Evolutionary conservation across 2,329 filamentous ascomycete species (phyloP).

Genomic region (Corynespora cassiicola): DNA sequence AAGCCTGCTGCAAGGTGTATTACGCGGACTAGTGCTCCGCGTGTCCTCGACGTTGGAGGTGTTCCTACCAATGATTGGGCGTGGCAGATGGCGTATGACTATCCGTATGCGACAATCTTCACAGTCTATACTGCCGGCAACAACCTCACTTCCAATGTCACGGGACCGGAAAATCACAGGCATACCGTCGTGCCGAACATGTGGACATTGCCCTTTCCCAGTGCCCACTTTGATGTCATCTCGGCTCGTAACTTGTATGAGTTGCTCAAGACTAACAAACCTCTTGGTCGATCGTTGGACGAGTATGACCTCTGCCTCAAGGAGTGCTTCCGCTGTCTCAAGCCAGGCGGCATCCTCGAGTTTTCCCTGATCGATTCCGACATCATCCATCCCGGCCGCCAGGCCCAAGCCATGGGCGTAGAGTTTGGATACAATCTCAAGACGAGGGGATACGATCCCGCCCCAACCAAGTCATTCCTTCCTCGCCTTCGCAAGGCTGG

Average conservation of each 20-base stretch:
- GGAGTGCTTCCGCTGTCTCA: constrained; percentile 90
- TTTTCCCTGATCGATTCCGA: constrained; percentile 90
- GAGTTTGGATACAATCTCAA: constrained; percentile 92
- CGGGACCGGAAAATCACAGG: constrained; percentile 85
- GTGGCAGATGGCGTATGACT: constrained; percentile 88
- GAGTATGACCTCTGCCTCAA: constrained; percentile 86
- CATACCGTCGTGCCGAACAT: constrained; percentile 79
- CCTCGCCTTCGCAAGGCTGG: constrained; percentile 74
- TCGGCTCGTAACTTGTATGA: constrained; percentile 87
- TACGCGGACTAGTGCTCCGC: constrained; percentile 68
- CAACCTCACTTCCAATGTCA: constrained; percentile 57
- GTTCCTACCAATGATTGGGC: constrained; percentile 91
- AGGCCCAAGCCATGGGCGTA: constrained; percentile 81
- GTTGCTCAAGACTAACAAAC: constrained; percentile 73
- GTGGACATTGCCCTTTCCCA: constrained; percentile 82
- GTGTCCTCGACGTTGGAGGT: constrained; percentile 85
- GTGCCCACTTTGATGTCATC: constrained; percentile 88
- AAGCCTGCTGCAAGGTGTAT: constrained; percentile 51
- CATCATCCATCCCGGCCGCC: constrained; percentile 81
- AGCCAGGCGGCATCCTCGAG: constrained; percentile 91
- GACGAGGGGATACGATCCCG: constrained; percentile 87
- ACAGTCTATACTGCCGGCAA: constrained; percentile 72
- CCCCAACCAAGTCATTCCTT: constrained; percentile 82
- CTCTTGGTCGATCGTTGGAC: constrained; percentile 60
- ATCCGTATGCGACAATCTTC: constrained; percentile 84